Evolutionary conservation across 2,329 filamentous ascomycete genomes (phyloP), one percentile per base, ranked within the genome.

Genomic region (Paradendryphiella salina): DNA sequence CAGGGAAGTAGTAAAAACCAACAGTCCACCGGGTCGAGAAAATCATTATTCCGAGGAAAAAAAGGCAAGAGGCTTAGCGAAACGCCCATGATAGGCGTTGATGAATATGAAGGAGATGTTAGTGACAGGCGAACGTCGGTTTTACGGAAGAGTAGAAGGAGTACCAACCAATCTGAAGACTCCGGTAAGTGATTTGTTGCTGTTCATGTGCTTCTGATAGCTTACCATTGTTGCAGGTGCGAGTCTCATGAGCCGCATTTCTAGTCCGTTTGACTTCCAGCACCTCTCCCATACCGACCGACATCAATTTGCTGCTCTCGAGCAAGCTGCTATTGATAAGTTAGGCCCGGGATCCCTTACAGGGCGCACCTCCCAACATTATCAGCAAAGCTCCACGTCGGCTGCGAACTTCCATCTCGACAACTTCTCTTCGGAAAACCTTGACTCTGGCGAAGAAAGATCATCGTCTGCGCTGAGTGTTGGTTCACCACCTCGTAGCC

Each of bases 191-290:
- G 5, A 20, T 40, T 11, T 39, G n/a, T 33, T 31, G 31, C 14
- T 21, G 21, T 8, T 31, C 18, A 9, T 39, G 7, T 15, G 17
- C 10, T n/a, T 15, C n/a, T 20, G 26, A 42, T 32, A 36, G 18
- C 47, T 63, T 38, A 59, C 48, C 55, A 44, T 49, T 10, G 23
- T 8, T 13, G 7, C 45, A 73, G 70, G 54, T 11, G 49, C 57
- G 9, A 43, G 57, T 11, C 59, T 70, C 14, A 72, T 67, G 44
- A 57, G 64, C 40, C 66, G 64, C 50, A 86, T 86, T 44, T 86
- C 84, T 0, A 78, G 79, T 49, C 84, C 84, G 1, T 86, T 84
- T 67, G 81, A 84, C 60, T 86, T 86, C 63, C 82, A 85, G 55
- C 84, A 86, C 61, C 69, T 86, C 44, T 82, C 82, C 29, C 83